These are phyloP conservation scores for Glycyrrhiza uralensis DNA, from an alignment of 306 rosid species.

Conservation along the genomic window DNA sequence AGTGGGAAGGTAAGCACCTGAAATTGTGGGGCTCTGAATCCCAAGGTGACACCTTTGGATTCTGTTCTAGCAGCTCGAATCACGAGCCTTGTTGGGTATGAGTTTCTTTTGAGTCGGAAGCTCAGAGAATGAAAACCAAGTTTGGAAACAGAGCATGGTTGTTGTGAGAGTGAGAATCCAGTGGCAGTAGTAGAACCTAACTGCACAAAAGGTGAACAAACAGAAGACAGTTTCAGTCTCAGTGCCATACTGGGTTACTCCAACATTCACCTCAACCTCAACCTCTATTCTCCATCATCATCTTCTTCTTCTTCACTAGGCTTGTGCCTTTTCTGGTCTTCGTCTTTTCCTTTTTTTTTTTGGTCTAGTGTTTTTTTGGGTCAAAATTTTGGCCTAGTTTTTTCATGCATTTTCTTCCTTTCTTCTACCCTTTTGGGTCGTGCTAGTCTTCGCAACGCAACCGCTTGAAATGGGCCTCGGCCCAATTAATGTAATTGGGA, in stretches of 20 bases:
- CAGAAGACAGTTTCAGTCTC: neutral
- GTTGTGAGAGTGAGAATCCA: slow-evolving; percentile 13
- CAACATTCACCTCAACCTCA: neutral
- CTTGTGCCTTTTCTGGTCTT: neutral
- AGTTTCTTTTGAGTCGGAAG: slow-evolving; percentile 24
- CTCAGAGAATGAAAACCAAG: slow-evolving; percentile 36
- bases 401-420: neutral
- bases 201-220: slow-evolving; percentile 26
- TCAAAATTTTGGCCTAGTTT: too few relatives aligned
- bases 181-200: slow-evolving; percentile 20
- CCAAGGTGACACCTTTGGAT: slow-evolving; percentile 62
- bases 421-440: neutral
- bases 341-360: too few relatives aligned
- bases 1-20: slow-evolving; percentile 40
- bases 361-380: too few relatives aligned
- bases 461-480: neutral
- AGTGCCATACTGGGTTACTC: slow-evolving; percentile 31
- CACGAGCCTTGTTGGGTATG: slow-evolving; percentile 32
- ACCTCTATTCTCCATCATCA: slow-evolving; percentile 22
- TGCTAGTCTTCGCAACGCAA: neutral
- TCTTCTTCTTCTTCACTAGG: neutral
- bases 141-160: slow-evolving; percentile 38
- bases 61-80: slow-evolving; percentile 62
- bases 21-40: slow-evolving; percentile 81
- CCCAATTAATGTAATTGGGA: too few relatives aligned